These are phyloP conservation scores for Strobilomyces dryophilus DNA, from an alignment of 768 basidiomycete genomes.

Conservation along the genomic window DNA sequence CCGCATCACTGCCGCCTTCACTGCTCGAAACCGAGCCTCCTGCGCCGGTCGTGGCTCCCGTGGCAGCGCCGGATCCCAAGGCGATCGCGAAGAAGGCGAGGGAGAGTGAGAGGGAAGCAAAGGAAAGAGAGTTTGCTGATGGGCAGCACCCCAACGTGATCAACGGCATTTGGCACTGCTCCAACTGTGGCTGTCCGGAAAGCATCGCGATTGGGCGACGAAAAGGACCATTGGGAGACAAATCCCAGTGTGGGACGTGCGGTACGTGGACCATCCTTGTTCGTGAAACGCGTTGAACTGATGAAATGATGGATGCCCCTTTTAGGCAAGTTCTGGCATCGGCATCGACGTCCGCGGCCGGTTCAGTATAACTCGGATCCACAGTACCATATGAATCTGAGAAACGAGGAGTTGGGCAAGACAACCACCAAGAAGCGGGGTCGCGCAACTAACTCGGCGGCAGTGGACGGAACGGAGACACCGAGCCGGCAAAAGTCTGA, in stretches of 20 bases:
- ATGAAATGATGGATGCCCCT: not conserved
- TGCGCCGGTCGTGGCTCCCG: constrained; percentile 22
- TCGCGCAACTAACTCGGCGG: constrained; percentile 23
- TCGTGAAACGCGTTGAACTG: constrained; percentile 3
- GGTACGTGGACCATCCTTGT: constrained; percentile 47
- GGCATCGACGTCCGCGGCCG: constrained; percentile 76
- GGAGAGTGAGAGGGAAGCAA: constrained; percentile 78
- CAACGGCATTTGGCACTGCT: constrained; percentile 91
- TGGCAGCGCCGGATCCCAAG: constrained; percentile 45
- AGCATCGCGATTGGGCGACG: constrained; percentile 78
- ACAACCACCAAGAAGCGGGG: constrained; percentile 49
- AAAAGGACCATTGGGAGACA: constrained; percentile 87
- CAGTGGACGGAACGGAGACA: constrained; percentile 47
- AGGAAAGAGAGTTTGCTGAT: constrained; percentile 78
- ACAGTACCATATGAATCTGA: constrained; percentile 59
- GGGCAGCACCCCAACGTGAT: constrained; percentile 80
- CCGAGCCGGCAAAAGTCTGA: constrained; percentile 42
- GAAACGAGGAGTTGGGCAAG: constrained; percentile 56
- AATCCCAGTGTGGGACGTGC: constrained; percentile 89
- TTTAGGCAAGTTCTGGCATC: constrained; percentile 86
- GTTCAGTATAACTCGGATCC: constrained; percentile 76
- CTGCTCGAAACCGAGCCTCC: constrained; percentile 62
- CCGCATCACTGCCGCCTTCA: constrained; percentile 46
- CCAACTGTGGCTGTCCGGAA: constrained; percentile 91
- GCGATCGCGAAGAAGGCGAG: constrained; percentile 57